Conservation (phyloP, 1,284 basidiomycete species). For the Marasmius tenuissimus region DNA sequence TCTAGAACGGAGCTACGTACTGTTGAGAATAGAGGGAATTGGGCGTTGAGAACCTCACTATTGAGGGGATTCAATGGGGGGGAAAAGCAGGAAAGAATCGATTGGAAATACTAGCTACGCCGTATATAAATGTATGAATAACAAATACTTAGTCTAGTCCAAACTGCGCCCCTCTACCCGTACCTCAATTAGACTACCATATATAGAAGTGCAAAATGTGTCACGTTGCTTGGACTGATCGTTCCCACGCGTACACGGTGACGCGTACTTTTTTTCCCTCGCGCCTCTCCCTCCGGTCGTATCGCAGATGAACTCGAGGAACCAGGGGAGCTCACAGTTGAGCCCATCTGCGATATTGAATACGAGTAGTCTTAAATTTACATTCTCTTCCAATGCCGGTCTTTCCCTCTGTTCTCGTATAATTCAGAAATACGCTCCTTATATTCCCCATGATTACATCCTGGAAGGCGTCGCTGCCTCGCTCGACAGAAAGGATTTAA, state of each 20-base stretch:
- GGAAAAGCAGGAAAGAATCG: too few species aligned
- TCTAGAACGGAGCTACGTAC: too few species aligned
- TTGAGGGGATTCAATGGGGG: too few species aligned
- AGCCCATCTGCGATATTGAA: neutral
- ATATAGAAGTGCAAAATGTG: neutral
- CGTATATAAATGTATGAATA: too few species aligned
- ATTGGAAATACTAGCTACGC: too few species aligned
- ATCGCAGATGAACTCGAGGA: neutral
- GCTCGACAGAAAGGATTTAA: slow-evolving; percentile 19
- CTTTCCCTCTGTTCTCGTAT: slow-evolving; percentile 3
- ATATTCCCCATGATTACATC: slow-evolving; percentile 22
- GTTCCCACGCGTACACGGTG: neutral
- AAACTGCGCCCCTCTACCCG: neutral
- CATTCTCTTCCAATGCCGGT: neutral
- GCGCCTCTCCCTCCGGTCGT: neutral
- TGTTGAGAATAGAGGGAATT: too few species aligned
- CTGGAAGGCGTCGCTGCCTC: slow-evolving; percentile 19
- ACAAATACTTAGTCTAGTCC: slow-evolving; percentile 40
- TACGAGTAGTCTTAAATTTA: neutral
- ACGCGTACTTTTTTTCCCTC: neutral
- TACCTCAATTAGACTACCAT: neutral
- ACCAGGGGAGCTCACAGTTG: neutral
- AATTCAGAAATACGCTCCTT: slow-evolving; percentile 6
- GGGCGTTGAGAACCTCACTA: too few species aligned
- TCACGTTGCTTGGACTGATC: neutral